Evolutionary conservation across 2,329 filamentous ascomycete genomes (phyloP).

Genomic region (Juglanconis sp.): DNA sequence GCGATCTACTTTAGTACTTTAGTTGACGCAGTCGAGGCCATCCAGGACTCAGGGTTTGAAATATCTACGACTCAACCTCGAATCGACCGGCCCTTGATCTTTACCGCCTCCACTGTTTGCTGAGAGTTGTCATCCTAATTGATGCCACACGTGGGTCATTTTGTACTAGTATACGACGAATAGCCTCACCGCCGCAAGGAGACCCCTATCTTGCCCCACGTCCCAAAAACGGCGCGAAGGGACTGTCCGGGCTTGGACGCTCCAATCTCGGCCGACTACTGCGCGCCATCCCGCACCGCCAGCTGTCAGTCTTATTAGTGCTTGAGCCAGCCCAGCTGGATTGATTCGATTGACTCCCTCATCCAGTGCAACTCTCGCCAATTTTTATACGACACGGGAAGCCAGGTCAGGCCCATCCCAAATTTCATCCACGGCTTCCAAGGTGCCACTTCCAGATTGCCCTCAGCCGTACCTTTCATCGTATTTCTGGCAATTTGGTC

Average conservation of each 20-base stretch:
- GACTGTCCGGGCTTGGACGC: background rate
- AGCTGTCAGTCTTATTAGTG: background rate
- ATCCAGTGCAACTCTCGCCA: background rate
- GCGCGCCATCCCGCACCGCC: background rate
- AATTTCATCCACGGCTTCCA: background rate
- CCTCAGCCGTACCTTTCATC: background rate
- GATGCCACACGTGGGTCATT: background rate
- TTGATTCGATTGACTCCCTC: background rate
- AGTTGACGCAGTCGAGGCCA: background rate
- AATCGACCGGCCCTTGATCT: background rate
- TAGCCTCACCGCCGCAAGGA: constrained; percentile 1
- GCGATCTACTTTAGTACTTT: background rate
- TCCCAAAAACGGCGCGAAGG: background rate
- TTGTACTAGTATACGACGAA: background rate
- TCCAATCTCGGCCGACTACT: background rate
- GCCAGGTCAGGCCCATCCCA: too few species aligned
- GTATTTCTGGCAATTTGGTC: background rate
- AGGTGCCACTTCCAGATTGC: background rate
- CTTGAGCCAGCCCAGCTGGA: background rate
- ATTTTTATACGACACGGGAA: background rate
- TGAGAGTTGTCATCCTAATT: background rate
- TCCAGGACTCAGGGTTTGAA: background rate
- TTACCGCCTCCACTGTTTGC: background rate
- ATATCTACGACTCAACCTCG: background rate
- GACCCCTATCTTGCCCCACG: background rate